Evolutionary conservation across 306 rosid genomes (phyloP).

Genomic region (Trifolium subterraneum): DNA sequence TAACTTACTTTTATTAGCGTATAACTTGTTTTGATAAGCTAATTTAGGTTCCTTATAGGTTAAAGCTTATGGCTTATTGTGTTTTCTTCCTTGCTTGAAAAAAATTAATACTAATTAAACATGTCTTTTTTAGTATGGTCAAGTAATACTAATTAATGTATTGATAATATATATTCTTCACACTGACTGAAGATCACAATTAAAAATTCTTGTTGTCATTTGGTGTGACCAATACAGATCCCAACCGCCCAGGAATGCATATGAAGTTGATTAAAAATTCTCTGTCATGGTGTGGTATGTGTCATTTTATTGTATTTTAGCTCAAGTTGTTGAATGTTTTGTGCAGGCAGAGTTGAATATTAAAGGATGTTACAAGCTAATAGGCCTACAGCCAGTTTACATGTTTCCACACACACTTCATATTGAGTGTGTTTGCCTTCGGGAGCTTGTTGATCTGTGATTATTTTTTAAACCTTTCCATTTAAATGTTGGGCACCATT

Average conservation of each 20-base stretch:
- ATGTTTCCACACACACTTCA: slow-evolving; percentile 99
- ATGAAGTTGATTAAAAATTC: slow-evolving; percentile 91
- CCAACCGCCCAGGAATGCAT: slow-evolving; percentile 99
- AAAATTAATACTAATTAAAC: too few species aligned
- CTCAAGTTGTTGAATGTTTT: slow-evolving; percentile 33
- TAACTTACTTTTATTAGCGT: too few species aligned
- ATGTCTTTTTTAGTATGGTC: too few species aligned
- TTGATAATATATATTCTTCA: slow-evolving; percentile 26
- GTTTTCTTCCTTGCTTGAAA: too few species aligned
- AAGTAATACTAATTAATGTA: too few species aligned
- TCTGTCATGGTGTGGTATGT: slow-evolving; percentile 95
- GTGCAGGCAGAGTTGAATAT: slow-evolving; percentile 74
- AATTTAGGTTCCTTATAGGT: too few species aligned
- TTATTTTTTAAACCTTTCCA: slow-evolving; percentile 17
- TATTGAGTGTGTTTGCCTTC: slow-evolving; percentile 85
- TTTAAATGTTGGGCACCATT: slow-evolving; percentile 42
- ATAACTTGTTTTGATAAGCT: too few species aligned
- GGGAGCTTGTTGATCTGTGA: slow-evolving; percentile 68
- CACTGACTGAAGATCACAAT: slow-evolving; percentile 3
- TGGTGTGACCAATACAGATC: slow-evolving; percentile 61
- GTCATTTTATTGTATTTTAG: slow-evolving; percentile 19
- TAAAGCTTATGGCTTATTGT: too few species aligned
- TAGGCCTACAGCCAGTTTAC: slow-evolving; percentile 87
- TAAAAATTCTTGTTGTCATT: slow-evolving; percentile 24
- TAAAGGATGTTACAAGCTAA: slow-evolving; percentile 83